phyloP scores from a whole-genome alignment of 1,284 basidiomycete genomes.

The Termitomyces sp. region DNA sequence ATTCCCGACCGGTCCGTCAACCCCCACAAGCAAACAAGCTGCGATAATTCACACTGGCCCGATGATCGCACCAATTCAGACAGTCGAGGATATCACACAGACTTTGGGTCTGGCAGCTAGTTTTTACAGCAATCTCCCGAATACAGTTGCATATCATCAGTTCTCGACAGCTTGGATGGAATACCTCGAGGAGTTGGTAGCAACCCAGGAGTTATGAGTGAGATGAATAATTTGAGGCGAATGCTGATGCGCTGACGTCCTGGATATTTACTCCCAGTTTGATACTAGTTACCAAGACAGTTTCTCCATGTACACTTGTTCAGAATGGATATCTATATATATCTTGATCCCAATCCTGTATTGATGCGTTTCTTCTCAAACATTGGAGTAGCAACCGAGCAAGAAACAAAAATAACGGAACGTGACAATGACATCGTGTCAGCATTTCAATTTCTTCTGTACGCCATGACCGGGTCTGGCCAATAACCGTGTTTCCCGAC shows the following conservation, averaged over 20 bases:
- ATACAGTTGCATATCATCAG: slow-evolving; percentile 15
- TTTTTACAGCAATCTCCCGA: slow-evolving; percentile 18
- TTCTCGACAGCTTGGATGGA: slow-evolving; percentile 14
- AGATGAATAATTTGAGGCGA: not conserved
- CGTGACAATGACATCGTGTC: too few species aligned
- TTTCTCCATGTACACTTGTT: too few species aligned
- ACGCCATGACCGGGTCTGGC: too few species aligned
- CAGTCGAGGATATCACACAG: slow-evolving; percentile 11
- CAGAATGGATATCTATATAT: too few species aligned
- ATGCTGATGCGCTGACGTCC: not conserved
- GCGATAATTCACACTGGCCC: slow-evolving; percentile 20
- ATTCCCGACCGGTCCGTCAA: slow-evolving; percentile 11
- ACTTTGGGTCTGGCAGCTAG: slow-evolving; percentile 15
- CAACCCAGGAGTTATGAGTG: not conserved
- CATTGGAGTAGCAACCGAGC: too few species aligned
- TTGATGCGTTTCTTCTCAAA: too few species aligned
- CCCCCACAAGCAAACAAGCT: slow-evolving; percentile 18
- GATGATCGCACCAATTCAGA: slow-evolving; percentile 3
- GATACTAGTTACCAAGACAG: not conserved
- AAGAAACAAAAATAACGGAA: too few species aligned
- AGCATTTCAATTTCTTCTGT: too few species aligned
- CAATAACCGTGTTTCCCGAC: too few species aligned
- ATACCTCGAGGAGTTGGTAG: not conserved
- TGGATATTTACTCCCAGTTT: not conserved
- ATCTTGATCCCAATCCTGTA: too few species aligned